Evolutionary conservation across 345 rosid genomes (phyloP), one percentile per base, ranked within the genome.

Genomic region (Eucalyptus tenuipes): DNA sequence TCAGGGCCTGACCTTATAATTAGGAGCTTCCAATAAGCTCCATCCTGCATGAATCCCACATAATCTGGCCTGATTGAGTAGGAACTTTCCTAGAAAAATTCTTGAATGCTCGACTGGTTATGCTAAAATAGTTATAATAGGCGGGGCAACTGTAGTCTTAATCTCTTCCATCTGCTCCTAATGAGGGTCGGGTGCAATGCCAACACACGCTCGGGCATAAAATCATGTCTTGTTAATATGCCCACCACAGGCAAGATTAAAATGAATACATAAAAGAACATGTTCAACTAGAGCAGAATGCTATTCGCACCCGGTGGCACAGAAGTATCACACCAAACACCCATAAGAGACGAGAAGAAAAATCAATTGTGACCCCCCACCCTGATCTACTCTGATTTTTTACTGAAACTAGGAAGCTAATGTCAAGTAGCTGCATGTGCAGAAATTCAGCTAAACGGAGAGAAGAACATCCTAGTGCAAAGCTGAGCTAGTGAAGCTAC

Each of bases 211-310:
- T 93, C 97, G 4, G 96, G 94, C 97, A 96, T 97, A 95, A 96
- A 97, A 91, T 95, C 99, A 40, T 96, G 99, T 92, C 98, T 92
- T 12, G 98, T 96, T 90, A 97, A 87, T 91, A 96, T 95, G 31
- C 99, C 98, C 87, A 95, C 97, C 44, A 96, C 93, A 8, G 99
- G 98, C 61, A 71, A 49, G n/a, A 48, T 12, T 20, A 8, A 87
- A 49, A 22, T 8, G 5, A 8, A 68, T 17, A 33, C 10, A 2
- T 17, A 8, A 17, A 68, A 33, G 33, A 68, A 31, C 31, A 61
- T 29, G 71, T 29, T 61, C 5, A 71, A 71, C 7, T 2, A 33
- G 42, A 71, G 81, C 81, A 71, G 1, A 20, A 33, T 68, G 80
- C 24, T 66, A 31, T 68, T 68, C 5, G 25, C 25, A 18, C 27